These are phyloP conservation scores for Coelastrella sp. DNA, from an alignment of 139 green algal genomes.

Conservation along the genomic window DNA sequence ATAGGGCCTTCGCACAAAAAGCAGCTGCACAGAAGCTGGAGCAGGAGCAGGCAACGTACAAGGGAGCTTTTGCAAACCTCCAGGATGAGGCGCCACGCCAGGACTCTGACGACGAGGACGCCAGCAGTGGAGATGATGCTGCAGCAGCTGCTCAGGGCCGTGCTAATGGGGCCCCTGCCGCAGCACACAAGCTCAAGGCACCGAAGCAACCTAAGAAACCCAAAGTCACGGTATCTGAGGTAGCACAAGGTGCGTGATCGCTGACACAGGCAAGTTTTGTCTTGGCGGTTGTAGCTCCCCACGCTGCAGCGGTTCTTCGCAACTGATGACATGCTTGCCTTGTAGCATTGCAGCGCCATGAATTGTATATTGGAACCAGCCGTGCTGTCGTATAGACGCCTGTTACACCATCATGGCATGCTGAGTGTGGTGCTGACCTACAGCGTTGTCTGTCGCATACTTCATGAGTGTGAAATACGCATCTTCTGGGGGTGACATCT, in stretches of 20 bases:
- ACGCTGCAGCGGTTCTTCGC: too few species aligned
- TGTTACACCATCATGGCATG: too few species aligned
- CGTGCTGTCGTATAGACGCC: too few species aligned
- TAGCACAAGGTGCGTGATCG: constrained; percentile 25
- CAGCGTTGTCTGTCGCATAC: neutral
- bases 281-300: too few species aligned
- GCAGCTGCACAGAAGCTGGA: neutral
- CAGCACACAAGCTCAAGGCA: constrained; percentile 26
- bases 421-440: neutral
- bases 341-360: too few species aligned
- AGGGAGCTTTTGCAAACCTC: constrained; percentile 35
- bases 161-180: neutral
- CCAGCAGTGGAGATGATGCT: neutral
- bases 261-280: too few species aligned
- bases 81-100: constrained; percentile 13
- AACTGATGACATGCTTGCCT: too few species aligned
- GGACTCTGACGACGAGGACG: neutral
- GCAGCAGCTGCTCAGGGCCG: neutral
- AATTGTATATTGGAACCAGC: too few species aligned
- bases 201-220: constrained; percentile 46
- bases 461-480: neutral
- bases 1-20: constrained; percentile 9
- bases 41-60: neutral
- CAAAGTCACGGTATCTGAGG: constrained; percentile 32
- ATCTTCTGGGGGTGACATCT: neutral